Evolutionary conservation across 305 asterid species (phyloP), one percentile per base, ranked within the genome.

Genomic region (Solanum hybrid): DNA sequence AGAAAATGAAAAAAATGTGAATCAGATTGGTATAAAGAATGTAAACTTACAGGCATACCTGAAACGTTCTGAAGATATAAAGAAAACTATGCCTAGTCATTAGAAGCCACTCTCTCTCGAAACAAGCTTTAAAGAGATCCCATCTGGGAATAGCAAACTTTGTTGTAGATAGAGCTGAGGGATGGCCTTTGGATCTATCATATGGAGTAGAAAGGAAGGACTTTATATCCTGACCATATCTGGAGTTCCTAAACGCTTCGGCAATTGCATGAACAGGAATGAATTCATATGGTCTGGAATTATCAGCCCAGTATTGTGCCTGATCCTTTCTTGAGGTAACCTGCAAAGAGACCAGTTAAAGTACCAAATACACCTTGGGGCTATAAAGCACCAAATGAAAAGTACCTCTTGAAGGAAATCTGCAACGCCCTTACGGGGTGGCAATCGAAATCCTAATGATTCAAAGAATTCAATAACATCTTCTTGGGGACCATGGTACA

Each of bases 331-430:
- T 92, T 82, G 98, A 97, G 77, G 98, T 97, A 86, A 97, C 98
- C 99, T 95, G 88, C 42, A 81, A 78, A 64, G 37, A 15, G 78
- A 56, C 45, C 37, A 56, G 85, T 36, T 38, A 34, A 76, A 89
- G 93, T 76, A 88, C 86, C 76, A 73, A 22, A 35, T n/a, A 27
- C 60, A 66, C 87, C 34, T 13, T n/a, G 31, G 90, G 26, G 87
- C 42, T 34, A 75, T 34, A 71, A 66, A 87, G 77, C 38, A 66
- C 31, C 81, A 85, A 77, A 38, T 87, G 73, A 60, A 6, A 37
- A 56, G 81, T 91, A 96, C 99, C 98, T 97, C 99, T 91, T 97
- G 99, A 89, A 97, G 95, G 93, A 97, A 97, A 92, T 97, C 99
- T 27, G 98, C 98, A 42, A 96, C 87, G 34, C 95, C 96, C 93